These are phyloP conservation scores for Neurospora sp. DNA, from an alignment of 495 filamentous ascomycete species.

Conservation along the genomic window DNA sequence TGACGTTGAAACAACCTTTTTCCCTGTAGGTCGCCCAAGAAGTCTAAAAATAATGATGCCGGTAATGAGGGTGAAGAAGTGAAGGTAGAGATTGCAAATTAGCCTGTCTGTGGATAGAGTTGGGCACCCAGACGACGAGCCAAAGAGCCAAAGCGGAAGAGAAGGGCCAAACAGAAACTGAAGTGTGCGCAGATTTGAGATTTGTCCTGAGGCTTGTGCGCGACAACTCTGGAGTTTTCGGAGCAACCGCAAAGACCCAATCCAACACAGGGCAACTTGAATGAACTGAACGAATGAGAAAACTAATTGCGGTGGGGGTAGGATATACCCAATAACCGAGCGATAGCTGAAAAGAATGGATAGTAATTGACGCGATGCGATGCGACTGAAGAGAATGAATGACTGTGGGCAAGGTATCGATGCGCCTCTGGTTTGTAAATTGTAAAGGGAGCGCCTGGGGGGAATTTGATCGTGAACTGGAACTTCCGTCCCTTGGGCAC, in stretches of 20 bases:
- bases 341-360: background rate
- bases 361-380: background rate
- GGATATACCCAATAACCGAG: background rate
- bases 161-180: background rate
- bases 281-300: background rate
- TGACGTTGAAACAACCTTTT: background rate
- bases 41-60: background rate
- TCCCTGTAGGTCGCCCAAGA: background rate
- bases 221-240: background rate
- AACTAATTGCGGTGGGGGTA: background rate
- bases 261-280: background rate
- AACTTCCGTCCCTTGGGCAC: background rate
- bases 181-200: background rate
- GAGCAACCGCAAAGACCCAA: background rate
- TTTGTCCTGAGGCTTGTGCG: background rate
- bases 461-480: background rate
- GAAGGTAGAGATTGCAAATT: background rate
- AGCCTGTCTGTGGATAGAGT: background rate
- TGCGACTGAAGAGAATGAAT: background rate
- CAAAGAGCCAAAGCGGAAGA: background rate
- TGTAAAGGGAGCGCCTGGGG: background rate
- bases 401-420: background rate
- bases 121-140: background rate
- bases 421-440: background rate
- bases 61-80: background rate